A percentile compares a stretch with the other conserved stretches of the same genome.
phyloP scores from a whole-genome alignment of 805 yeast genomes.

The Suhomyces sp. region DNA sequence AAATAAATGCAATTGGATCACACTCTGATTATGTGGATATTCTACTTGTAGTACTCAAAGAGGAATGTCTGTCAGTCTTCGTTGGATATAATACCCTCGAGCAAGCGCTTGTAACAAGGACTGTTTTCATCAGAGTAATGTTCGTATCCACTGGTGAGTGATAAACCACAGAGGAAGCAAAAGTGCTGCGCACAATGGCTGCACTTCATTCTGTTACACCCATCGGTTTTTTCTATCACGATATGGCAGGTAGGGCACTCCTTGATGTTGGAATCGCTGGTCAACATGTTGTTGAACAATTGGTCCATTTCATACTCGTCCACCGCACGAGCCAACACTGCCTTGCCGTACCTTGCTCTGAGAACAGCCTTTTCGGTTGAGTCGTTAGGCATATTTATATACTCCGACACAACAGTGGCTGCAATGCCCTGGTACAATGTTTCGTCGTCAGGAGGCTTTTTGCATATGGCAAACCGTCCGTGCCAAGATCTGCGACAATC shows the following conservation, averaged over 20 bases:
- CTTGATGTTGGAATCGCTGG: constrained; percentile 24
- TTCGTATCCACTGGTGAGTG: constrained; percentile 44
- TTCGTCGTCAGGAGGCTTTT: constrained; percentile 14
- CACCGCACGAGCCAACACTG: constrained; percentile 38
- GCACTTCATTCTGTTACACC: constrained; percentile 65
- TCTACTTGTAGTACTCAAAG: too few species aligned
- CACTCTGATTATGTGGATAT: too few species aligned
- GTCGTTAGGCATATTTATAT: constrained; percentile 28
- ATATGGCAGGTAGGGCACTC: constrained; percentile 51
- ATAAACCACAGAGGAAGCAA: constrained; percentile 55
- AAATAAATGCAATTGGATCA: too few species aligned
- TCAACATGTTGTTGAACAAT: constrained; percentile 43
- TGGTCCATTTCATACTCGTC: constrained; percentile 47
- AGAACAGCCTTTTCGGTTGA: constrained; percentile 31
- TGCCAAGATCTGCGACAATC: constrained; percentile 62
- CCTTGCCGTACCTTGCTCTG: constrained; percentile 45
- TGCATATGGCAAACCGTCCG: constrained; percentile 49
- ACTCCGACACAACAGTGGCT: constrained; percentile 33
- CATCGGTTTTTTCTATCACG: constrained; percentile 54
- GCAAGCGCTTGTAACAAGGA: constrained; percentile 48
- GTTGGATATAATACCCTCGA: constrained; percentile 43
- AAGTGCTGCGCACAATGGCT: constrained; percentile 45
- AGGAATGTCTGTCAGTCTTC: neutral
- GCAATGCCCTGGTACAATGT: constrained; percentile 24
- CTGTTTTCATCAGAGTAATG: constrained; percentile 46